These are phyloP conservation scores for Xylariaceae sp. DNA, from an alignment of 2,329 filamentous ascomycete genomes.

Conservation along the genomic window DNA sequence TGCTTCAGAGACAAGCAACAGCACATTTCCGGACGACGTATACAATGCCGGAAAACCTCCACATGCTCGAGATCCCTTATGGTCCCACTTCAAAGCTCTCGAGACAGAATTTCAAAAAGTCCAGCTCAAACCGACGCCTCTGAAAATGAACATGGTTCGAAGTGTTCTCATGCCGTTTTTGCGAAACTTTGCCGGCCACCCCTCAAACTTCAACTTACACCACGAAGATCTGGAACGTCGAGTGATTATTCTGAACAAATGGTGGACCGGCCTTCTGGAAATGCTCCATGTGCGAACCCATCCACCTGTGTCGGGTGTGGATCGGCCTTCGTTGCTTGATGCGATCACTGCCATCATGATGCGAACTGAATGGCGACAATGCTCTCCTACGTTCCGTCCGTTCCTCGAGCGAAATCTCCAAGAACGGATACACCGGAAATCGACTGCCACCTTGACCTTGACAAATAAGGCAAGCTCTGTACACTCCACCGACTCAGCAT, in stretches of 20 bases:
- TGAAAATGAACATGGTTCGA: slow-evolving; percentile 74
- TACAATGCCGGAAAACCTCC: slow-evolving; percentile 11
- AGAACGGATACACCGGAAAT: slow-evolving; percentile 43
- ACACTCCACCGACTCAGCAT: slow-evolving; percentile 46
- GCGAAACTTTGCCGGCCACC: slow-evolving; percentile 62
- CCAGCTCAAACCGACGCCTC: slow-evolving; percentile 63
- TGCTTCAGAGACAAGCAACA: slow-evolving; percentile 31
- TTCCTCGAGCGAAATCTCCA: slow-evolving; percentile 51
- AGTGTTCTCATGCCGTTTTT: slow-evolving; percentile 73
- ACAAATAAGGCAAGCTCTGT: slow-evolving; percentile 59
- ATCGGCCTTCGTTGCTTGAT: slow-evolving; percentile 76
- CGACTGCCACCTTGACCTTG: slow-evolving; percentile 45
- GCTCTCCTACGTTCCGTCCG: slow-evolving; percentile 64
- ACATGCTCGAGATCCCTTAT: slow-evolving; percentile 47
- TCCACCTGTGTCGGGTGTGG: slow-evolving; percentile 77
- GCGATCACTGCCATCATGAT: slow-evolving; percentile 79
- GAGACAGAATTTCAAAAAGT: slow-evolving; percentile 55
- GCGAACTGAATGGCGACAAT: slow-evolving; percentile 78
- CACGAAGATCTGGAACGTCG: slow-evolving; percentile 80
- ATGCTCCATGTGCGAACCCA: slow-evolving; percentile 64
- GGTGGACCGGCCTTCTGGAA: slow-evolving; percentile 82
- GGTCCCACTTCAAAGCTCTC: slow-evolving; percentile 52
- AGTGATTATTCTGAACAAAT: slow-evolving; percentile 77
- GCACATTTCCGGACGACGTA: slow-evolving; percentile 28
- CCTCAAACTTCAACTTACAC: slow-evolving; percentile 60